A percentile compares a stretch with the other conserved stretches of the same genome.
These are phyloP conservation scores for Phaeosphaeriaceae sp. DNA, from an alignment of 2,329 filamentous ascomycete genomes.

Conservation along the genomic window DNA sequence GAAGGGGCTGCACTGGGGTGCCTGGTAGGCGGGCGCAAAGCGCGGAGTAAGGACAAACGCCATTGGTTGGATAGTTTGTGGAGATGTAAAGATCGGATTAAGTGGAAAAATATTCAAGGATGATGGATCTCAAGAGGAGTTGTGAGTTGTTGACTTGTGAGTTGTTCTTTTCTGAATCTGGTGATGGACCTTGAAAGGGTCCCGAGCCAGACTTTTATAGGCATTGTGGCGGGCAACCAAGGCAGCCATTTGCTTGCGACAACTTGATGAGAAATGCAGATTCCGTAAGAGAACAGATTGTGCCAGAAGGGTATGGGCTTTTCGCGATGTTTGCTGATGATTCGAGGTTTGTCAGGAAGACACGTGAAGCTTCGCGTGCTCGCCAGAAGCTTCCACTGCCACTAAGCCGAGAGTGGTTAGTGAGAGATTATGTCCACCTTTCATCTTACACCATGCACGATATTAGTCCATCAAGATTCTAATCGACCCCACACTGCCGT, in stretches of 20 bases:
- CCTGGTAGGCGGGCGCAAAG: constrained; percentile 40
- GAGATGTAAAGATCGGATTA: constrained; percentile 3
- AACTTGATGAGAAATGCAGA: constrained; percentile 36
- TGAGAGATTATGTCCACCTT: background rate
- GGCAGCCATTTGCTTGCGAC: constrained; percentile 35
- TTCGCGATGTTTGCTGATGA: constrained; percentile 33
- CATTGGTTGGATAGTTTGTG: constrained; percentile 29
- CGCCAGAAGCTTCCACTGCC: constrained; percentile 34
- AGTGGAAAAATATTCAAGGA: constrained; percentile 13
- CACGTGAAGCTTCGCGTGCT: constrained; percentile 28
- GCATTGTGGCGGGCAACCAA: constrained; percentile 29
- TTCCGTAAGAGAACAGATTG: constrained; percentile 33
- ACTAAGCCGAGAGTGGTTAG: constrained; percentile 6
- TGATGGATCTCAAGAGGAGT: constrained; percentile 24
- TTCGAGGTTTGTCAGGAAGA: constrained; percentile 32
- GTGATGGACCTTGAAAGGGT: constrained; percentile 30
- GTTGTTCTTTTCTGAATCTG: constrained; percentile 29
- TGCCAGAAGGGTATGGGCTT: constrained; percentile 34
- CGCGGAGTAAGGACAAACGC: constrained; percentile 44
- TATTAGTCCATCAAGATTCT: too few relatives aligned
- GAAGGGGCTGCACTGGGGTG: constrained; percentile 38
- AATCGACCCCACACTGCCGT: too few relatives aligned
- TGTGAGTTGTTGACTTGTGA: constrained; percentile 29
- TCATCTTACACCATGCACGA: background rate
- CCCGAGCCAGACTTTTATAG: constrained; percentile 38